These are phyloP conservation scores for Tolypocladium capitatum DNA, from an alignment of 2,329 filamentous ascomycete species.

Conservation along the genomic window DNA sequence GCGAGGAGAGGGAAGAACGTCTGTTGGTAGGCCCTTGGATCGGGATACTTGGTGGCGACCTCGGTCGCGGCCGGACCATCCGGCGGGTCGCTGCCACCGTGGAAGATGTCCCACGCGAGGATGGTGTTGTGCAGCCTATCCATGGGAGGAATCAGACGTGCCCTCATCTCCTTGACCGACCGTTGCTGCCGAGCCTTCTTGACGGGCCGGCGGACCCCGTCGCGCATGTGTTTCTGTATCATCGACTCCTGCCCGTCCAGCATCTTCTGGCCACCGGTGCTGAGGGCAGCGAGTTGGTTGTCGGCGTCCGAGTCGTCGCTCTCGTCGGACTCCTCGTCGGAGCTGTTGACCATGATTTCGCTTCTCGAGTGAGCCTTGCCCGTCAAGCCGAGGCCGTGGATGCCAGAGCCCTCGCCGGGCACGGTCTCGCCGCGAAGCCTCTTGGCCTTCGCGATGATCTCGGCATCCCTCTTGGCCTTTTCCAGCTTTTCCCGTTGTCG, in stretches of 20 bases:
- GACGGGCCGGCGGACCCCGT: slow-evolving; percentile 55
- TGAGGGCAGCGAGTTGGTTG: slow-evolving; percentile 32
- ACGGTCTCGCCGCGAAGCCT: slow-evolving; percentile 22
- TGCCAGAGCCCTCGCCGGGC: slow-evolving; percentile 62
- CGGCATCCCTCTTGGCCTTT: slow-evolving; percentile 57
- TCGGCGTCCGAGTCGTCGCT: slow-evolving; percentile 46
- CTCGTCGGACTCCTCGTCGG: slow-evolving; percentile 62
- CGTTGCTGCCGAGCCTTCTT: slow-evolving; percentile 72
- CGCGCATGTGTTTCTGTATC: slow-evolving; percentile 33
- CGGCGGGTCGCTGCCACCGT: slow-evolving; percentile 75
- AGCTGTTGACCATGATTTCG: slow-evolving; percentile 83
- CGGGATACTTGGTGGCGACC: slow-evolving; percentile 65
- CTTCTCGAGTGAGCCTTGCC: slow-evolving; percentile 73
- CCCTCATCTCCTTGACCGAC: slow-evolving; percentile 86
- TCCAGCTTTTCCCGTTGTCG: slow-evolving; percentile 65
- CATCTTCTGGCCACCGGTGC: slow-evolving; percentile 32
- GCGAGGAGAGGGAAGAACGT: slow-evolving; percentile 86
- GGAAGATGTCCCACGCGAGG: slow-evolving; percentile 90
- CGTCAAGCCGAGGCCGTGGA: slow-evolving; percentile 55
- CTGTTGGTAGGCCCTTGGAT: slow-evolving; percentile 67
- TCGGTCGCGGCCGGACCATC: slow-evolving; percentile 57
- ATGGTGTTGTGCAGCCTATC: slow-evolving; percentile 74
- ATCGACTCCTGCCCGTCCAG: slow-evolving; percentile 33
- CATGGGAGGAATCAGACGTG: slow-evolving; percentile 80
- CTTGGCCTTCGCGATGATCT: slow-evolving; percentile 56